Conservation (phyloP, 352 stramenopile species). For the Globisporangium barbulae region DNA sequence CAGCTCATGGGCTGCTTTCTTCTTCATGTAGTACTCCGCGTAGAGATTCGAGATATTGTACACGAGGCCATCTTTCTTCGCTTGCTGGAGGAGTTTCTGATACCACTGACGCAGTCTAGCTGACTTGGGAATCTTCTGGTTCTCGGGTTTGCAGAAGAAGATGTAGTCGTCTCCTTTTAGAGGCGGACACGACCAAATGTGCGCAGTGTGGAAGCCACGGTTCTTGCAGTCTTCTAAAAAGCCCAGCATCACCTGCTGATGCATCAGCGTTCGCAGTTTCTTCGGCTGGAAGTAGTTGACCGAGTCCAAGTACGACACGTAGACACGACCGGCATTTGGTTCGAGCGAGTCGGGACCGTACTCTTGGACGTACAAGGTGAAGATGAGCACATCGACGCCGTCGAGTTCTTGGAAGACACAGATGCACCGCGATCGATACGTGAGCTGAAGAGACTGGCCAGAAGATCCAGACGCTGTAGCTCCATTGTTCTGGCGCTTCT, state of each 20-base stretch:
- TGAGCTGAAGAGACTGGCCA: constrained; percentile 53
- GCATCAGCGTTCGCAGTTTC: constrained; percentile 84
- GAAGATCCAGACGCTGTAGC: constrained; percentile 19
- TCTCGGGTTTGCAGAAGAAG: constrained; percentile 89
- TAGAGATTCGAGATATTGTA: constrained; percentile 84
- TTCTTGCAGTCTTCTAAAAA: constrained; percentile 88
- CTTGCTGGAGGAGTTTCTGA: constrained; percentile 74
- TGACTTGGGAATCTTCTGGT: constrained; percentile 89
- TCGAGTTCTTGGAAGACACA: constrained; percentile 89
- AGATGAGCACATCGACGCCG: constrained; percentile 86
- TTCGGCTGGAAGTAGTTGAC: constrained; percentile 90
- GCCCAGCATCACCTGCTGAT: constrained; percentile 86
- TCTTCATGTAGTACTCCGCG: constrained; percentile 87
- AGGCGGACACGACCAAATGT: constrained; percentile 90
- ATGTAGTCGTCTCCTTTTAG: constrained; percentile 89
- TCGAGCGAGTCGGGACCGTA: constrained; percentile 71
- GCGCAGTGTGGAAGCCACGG: constrained; percentile 81
- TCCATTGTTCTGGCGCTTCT: constrained; percentile 32
- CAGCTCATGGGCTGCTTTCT: constrained; percentile 85
- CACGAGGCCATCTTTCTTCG: constrained; percentile 79
- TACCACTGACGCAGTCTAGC: constrained; percentile 86
- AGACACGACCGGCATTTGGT: constrained; percentile 79
- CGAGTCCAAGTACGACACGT: constrained; percentile 88
- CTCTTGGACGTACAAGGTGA: constrained; percentile 88
- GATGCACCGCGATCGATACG: constrained; percentile 87